Conservation (phyloP, 805 yeast genomes). For the Priceomyces haplophilus region DNA sequence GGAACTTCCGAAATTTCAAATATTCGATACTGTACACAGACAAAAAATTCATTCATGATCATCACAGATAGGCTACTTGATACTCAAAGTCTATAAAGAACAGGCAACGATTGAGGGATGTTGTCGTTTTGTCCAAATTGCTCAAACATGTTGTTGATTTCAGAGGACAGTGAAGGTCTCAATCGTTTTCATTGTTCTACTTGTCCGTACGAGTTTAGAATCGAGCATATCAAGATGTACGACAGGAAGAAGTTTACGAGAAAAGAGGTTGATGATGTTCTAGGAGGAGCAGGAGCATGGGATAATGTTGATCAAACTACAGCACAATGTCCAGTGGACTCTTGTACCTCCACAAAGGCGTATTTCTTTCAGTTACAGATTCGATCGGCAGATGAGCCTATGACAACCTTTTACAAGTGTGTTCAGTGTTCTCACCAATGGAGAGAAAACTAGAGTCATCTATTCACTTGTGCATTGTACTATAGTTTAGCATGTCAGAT, state of each 20-base stretch:
- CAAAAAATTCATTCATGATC: background rate
- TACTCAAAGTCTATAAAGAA: background rate
- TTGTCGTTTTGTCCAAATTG: constrained; percentile 94
- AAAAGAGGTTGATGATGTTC: constrained; percentile 91
- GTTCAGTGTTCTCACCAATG: constrained; percentile 91
- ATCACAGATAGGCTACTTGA: background rate
- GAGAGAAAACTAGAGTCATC: constrained; percentile 73
- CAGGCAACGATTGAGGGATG: constrained; percentile 46
- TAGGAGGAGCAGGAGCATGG: constrained; percentile 98
- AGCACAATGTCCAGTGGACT: constrained; percentile 86
- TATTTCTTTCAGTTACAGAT: constrained; percentile 96
- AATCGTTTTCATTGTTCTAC: constrained; percentile 85
- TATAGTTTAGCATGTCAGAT: constrained; percentile 1
- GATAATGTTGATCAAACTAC: constrained; percentile 96
- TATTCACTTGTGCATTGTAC: background rate
- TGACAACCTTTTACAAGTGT: constrained; percentile 97
- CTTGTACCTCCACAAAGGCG: constrained; percentile 86
- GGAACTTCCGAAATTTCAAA: background rate
- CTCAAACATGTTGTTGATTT: constrained; percentile 80
- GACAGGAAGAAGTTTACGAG: constrained; percentile 81
- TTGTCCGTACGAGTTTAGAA: constrained; percentile 93
- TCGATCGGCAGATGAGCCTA: constrained; percentile 98
- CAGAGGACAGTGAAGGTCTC: constrained; percentile 51
- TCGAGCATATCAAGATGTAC: constrained; percentile 75
- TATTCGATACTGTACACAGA: background rate